Evolutionary conservation across 2,329 filamentous ascomycete genomes (phyloP), one percentile per base, ranked within the genome.

Genomic region (Huntiella abstrusa): DNA sequence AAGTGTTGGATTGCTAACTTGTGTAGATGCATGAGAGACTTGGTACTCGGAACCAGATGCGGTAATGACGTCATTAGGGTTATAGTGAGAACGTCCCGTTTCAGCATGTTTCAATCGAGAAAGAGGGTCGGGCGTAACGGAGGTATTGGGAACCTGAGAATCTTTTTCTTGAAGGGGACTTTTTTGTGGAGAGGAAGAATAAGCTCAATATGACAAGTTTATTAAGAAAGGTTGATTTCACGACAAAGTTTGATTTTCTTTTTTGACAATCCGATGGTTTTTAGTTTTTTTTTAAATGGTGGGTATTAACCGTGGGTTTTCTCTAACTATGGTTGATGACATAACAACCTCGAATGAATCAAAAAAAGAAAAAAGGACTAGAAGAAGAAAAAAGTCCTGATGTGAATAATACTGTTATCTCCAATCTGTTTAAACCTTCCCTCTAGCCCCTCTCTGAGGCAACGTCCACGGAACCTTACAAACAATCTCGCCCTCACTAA

Each of bases 401-500:
- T 19, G 17, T 19, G 17, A 19, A 19, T 19, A 5, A 5, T 19
- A 19, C 17, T 19, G 2, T 19, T 19, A 5, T 19, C 34, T 15
- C 34, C 15, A n/a, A n/a, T 12, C 19, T 10, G n/a, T 11, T 28
- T 39, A 48, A 12, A 41, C 46, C 36, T 44, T 44, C 28, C 53
- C 51, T 15, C 59, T 56, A 39, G 63, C 63, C 53, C 71, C 66
- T 56, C 74, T 70, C 2, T 49, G 42, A 16, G 78, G 78, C 43
- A 83, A 63, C 43, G 77, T 77, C 79, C 79, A 83, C 12, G 79
- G 78, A 55, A 75, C 72, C 40, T 73, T 66, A 58, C 78, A 82
- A 47, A 83, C 73, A 48, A 79, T 71, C 77, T 98, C 91, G 63
- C 91, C 91, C 63, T 98, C 88, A 56, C 81, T 91, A 57, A 92